Percentiles rank a stretch among this genome's conserved stretches.
phyloP scores from a whole-genome alignment of 2,329 filamentous ascomycete genomes.

The Neofusicoccum sp. region DNA sequence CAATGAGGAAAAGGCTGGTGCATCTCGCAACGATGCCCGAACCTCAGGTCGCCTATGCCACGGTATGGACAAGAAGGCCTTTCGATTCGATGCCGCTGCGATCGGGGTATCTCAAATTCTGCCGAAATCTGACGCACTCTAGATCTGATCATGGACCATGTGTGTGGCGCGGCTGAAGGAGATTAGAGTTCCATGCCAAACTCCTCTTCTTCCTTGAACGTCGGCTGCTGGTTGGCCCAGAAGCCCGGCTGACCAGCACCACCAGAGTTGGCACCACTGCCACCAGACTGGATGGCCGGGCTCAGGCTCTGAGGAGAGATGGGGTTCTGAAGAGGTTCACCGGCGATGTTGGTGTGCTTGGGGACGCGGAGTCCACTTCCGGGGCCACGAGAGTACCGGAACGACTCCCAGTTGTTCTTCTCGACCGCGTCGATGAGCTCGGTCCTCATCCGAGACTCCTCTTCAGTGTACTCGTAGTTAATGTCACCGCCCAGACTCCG shows the following conservation, averaged over 20 bases:
- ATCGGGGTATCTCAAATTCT: slow-evolving; percentile 23
- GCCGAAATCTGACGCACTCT: slow-evolving; percentile 21
- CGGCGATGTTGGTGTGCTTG: slow-evolving; percentile 88
- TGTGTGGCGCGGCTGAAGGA: neutral
- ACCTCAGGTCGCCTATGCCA: slow-evolving; percentile 1
- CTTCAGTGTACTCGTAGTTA: slow-evolving; percentile 65
- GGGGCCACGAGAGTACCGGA: slow-evolving; percentile 80
- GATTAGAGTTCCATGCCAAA: slow-evolving; percentile 70
- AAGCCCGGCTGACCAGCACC: slow-evolving; percentile 32
- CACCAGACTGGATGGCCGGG: slow-evolving; percentile 64
- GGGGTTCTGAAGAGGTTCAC: slow-evolving; percentile 67
- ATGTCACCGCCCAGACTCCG: slow-evolving; percentile 52
- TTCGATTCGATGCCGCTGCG: slow-evolving; percentile 18
- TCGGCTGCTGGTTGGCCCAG: slow-evolving; percentile 52
- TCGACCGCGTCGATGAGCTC: slow-evolving; percentile 86
- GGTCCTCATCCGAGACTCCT: slow-evolving; percentile 93
- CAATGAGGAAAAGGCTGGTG: slow-evolving; percentile 12
- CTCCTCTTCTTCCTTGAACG: slow-evolving; percentile 89
- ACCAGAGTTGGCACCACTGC: slow-evolving; percentile 54
- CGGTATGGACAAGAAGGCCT: slow-evolving; percentile 6
- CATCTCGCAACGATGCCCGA: slow-evolving; percentile 5
- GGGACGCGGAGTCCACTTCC: slow-evolving; percentile 89
- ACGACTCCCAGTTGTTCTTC: slow-evolving; percentile 74
- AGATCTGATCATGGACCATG: slow-evolving; percentile 12
- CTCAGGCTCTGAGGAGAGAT: slow-evolving; percentile 61